Percentiles rank a stretch among this genome's conserved stretches.
phyloP scores from a whole-genome alignment of 148 eudicot genomes.

The Vaccinium darrowii region DNA sequence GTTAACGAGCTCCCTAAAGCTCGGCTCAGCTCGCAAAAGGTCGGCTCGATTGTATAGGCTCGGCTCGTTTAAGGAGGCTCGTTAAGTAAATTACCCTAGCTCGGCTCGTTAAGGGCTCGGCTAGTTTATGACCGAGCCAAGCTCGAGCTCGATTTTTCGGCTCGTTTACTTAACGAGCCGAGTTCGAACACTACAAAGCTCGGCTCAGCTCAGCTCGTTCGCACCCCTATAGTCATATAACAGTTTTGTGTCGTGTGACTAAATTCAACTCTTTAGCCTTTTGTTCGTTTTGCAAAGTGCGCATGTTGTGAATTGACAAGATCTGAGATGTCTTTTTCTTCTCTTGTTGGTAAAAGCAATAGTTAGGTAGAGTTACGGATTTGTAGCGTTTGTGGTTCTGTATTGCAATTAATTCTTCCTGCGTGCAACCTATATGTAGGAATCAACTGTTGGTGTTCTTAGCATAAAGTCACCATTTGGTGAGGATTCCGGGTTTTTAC shows the following conservation, averaged over 20 bases:
- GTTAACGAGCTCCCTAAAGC: too few relatives aligned
- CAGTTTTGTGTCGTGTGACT: background rate
- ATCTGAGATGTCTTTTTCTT: background rate
- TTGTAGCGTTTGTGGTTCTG: background rate
- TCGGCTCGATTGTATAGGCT: too few relatives aligned
- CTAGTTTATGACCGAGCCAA: too few relatives aligned
- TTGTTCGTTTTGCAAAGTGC: background rate
- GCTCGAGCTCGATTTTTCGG: too few relatives aligned
- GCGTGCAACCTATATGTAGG: conserved; percentile 23
- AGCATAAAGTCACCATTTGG: conserved; percentile 31
- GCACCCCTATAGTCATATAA: background rate
- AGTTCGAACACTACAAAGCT: too few relatives aligned
- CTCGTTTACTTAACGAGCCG: too few relatives aligned
- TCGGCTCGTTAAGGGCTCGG: too few relatives aligned
- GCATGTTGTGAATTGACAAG: background rate
- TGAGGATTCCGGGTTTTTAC: conserved; percentile 38
- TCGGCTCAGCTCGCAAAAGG: too few relatives aligned
- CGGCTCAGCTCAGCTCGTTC: too few relatives aligned
- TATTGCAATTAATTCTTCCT: background rate
- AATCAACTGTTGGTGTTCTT: conserved; percentile 23
- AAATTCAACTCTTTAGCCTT: background rate
- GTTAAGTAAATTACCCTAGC: too few relatives aligned
- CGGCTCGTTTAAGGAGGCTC: too few relatives aligned
- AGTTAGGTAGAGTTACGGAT: background rate
- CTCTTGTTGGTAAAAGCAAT: background rate